Evolutionary conservation across 2,329 filamentous ascomycete species (phyloP).

Genomic region (Phyllachora maydis): DNA sequence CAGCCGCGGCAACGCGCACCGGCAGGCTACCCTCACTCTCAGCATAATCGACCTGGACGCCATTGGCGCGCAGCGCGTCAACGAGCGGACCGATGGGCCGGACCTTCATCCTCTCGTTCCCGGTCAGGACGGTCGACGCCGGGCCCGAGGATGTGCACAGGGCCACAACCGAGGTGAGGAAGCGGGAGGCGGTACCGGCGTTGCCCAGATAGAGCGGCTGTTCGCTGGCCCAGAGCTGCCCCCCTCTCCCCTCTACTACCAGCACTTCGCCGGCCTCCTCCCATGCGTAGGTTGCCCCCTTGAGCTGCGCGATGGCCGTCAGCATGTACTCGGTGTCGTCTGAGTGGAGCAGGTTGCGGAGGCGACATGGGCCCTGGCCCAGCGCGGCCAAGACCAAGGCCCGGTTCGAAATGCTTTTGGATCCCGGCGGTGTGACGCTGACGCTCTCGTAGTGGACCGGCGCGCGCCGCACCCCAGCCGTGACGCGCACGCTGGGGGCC

Average conservation of each 20-base stretch:
- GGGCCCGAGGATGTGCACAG: constrained; percentile 50
- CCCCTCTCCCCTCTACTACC: constrained; percentile 79
- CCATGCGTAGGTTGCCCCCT: constrained; percentile 80
- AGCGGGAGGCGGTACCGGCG: constrained; percentile 86
- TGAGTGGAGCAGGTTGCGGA: constrained; percentile 85
- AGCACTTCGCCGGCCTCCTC: constrained; percentile 86
- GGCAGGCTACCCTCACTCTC: constrained; percentile 72
- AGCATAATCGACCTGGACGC: constrained; percentile 70
- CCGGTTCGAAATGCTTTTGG: constrained; percentile 94
- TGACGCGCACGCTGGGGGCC: constrained; percentile 56
- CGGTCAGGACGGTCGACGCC: constrained; percentile 62
- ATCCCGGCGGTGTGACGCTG: constrained; percentile 74
- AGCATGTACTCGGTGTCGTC: constrained; percentile 97
- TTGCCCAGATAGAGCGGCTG: constrained; percentile 84
- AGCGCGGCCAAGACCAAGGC: constrained; percentile 87
- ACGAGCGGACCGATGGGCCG: constrained; percentile 86
- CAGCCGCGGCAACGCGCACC: constrained; percentile 60
- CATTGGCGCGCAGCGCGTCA: constrained; percentile 71
- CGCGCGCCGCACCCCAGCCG: constrained; percentile 45
- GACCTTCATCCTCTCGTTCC: constrained; percentile 91
- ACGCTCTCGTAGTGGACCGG: too few species aligned
- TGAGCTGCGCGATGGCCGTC: constrained; percentile 66
- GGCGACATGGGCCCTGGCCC: constrained; percentile 64
- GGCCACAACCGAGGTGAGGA: constrained; percentile 78
- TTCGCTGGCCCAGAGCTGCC: constrained; percentile 54